Conservation (phyloP, 2,329 filamentous ascomycete species). For the Hypoxylon rubiginosum region DNA sequence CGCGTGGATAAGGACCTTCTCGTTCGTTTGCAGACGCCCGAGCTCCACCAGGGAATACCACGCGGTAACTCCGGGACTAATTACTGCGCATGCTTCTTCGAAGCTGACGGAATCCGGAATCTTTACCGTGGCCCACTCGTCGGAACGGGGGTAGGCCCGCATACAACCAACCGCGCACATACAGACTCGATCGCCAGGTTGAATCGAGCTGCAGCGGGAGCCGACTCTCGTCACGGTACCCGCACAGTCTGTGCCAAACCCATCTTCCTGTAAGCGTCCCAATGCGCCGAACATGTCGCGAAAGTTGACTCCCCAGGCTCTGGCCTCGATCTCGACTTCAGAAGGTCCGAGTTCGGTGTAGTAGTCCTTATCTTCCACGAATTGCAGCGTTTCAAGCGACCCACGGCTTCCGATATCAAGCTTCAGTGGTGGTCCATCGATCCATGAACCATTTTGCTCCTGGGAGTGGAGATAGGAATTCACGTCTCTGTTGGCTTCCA, state of each 20-base stretch:
- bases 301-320: conserved; percentile 20
- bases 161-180: neutral
- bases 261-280: conserved; percentile 3
- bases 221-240: conserved; percentile 17
- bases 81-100: neutral
- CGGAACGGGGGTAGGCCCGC: neutral
- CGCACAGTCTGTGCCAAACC: conserved; percentile 8
- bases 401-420: neutral
- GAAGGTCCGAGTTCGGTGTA: neutral
- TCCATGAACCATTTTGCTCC: neutral
- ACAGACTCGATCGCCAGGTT: conserved; percentile 5
- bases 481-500: neutral
- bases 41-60: conserved; percentile 5
- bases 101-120: conserved; percentile 18
- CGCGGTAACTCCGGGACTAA: conserved; percentile 13
- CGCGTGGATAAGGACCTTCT: conserved; percentile 22
- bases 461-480: neutral
- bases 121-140: neutral
- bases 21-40: conserved; percentile 1
- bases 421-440: neutral
- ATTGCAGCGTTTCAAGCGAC: conserved; percentile 14
- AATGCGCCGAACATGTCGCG: conserved; percentile 26
- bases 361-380: conserved; percentile 9
- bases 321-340: conserved; percentile 31
- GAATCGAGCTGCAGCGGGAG: neutral